phyloP scores from a whole-genome alignment of 2,329 filamentous ascomycete genomes.

The Exophiala alcalophila region DNA sequence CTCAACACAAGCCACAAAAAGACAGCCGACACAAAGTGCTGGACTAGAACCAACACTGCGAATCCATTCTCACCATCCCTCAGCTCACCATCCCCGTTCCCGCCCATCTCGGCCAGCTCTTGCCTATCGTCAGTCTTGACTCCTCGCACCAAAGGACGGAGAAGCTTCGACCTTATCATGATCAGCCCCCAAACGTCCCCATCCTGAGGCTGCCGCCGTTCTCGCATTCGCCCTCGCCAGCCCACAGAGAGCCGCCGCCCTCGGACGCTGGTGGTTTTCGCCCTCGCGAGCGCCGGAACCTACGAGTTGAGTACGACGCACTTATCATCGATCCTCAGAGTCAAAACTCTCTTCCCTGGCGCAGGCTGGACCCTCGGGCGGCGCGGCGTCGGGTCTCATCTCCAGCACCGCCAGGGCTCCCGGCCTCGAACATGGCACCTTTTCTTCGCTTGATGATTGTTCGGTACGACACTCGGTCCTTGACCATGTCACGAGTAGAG shows the following conservation, averaged over 20 bases:
- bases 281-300: no score
- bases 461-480: conserved; percentile 11
- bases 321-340: no score
- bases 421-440: no score
- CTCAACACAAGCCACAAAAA: conserved; percentile 12
- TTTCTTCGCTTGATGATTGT: no score
- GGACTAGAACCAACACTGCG: conserved; percentile 14
- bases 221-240: conserved; percentile 1
- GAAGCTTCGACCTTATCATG: conserved; percentile 22
- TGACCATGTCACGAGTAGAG: conserved; percentile 7
- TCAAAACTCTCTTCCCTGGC: no score
- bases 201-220: conserved; percentile 3
- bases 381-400: no score
- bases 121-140: conserved; percentile 12
- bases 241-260: no score
- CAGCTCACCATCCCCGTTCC: conserved; percentile 1
- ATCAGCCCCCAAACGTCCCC: conserved; percentile 22
- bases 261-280: no score
- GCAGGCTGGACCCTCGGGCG: no score
- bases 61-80: conserved; percentile 13
- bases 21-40: conserved; percentile 5
- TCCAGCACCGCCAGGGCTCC: no score
- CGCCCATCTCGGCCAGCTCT: conserved; percentile 17
- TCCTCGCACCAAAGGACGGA: conserved; percentile 16
- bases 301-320: no score